These are phyloP conservation scores for Basipetospora chlamydospora DNA, from an alignment of 2,329 filamentous ascomycete species.

Conservation along the genomic window DNA sequence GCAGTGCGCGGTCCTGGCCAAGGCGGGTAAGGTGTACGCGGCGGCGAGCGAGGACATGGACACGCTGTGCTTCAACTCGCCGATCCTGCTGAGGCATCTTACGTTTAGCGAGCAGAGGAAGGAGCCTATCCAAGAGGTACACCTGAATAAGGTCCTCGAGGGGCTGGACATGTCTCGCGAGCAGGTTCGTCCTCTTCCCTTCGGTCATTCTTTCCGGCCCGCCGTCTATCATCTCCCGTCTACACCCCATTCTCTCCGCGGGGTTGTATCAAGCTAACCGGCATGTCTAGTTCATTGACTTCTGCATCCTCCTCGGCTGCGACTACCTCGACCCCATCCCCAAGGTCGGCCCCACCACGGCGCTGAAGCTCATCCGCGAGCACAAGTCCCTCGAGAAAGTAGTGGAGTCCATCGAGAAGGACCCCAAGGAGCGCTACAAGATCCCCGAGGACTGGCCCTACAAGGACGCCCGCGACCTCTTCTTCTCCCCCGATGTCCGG, in stretches of 20 bases:
- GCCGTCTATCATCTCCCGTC: too few relatives aligned
- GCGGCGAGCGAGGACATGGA: conserved; percentile 99
- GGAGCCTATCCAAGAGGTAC: conserved; percentile 93
- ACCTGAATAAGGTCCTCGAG: conserved; percentile 71
- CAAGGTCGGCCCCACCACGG: conserved; percentile 83
- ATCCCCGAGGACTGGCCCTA: conserved; percentile 97
- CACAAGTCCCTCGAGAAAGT: conserved; percentile 79
- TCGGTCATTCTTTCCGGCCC: not conserved
- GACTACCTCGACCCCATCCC: conserved; percentile 96
- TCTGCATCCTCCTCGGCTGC: conserved; percentile 93
- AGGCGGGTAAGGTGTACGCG: conserved; percentile 88
- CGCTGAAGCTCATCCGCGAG: conserved; percentile 86
- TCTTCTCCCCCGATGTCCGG: conserved; percentile 81
- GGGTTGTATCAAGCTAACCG: conserved; percentile 2
- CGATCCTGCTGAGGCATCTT: conserved; percentile 79
- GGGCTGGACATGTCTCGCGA: conserved; percentile 77
- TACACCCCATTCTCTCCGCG: too few relatives aligned
- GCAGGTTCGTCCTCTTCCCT: conserved; percentile 41
- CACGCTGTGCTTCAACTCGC: conserved; percentile 86
- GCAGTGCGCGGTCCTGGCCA: conserved; percentile 80
- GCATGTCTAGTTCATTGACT: conserved; percentile 67
- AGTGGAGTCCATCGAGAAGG: conserved; percentile 63
- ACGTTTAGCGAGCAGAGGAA: conserved; percentile 97
- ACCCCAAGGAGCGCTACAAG: conserved; percentile 63
- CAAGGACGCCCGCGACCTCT: conserved; percentile 77